Conservation (phyloP, 306 rosid species). For the Lathyrus aphaca region DNA sequence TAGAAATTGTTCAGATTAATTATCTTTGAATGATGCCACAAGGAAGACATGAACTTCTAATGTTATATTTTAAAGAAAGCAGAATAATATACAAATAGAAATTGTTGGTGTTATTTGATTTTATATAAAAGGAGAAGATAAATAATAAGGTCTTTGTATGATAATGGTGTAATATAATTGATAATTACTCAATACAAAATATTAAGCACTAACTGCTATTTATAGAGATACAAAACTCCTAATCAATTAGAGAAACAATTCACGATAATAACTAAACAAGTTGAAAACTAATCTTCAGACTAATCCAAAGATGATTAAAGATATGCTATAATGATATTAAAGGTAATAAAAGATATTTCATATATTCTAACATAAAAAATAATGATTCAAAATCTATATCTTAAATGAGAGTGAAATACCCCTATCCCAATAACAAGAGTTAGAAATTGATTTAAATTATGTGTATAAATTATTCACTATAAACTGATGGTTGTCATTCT, state of each 20-base stretch:
- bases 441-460: too few species aligned
- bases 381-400: constrained; percentile 2
- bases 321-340: background rate
- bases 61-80: background rate
- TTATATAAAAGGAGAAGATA: background rate
- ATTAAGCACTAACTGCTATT: background rate
- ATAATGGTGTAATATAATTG: background rate
- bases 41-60: constrained; percentile 25
- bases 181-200: background rate
- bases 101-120: background rate
- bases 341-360: background rate
- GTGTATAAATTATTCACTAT: too few species aligned
- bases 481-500: too few species aligned
- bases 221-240: background rate
- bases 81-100: background rate
- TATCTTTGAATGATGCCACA: constrained; percentile 54
- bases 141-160: constrained; percentile 6
- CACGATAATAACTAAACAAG: background rate
- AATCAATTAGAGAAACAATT: background rate
- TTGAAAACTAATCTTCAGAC: background rate
- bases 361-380: background rate
- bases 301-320: background rate
- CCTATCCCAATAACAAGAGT: too few species aligned
- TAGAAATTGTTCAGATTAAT: constrained; percentile 64
- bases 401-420: constrained; percentile 9